A percentile compares a stretch with the other conserved stretches of the same genome.
These are phyloP conservation scores for Canavalia gladiata DNA, from an alignment of 306 rosid genomes.

Conservation along the genomic window DNA sequence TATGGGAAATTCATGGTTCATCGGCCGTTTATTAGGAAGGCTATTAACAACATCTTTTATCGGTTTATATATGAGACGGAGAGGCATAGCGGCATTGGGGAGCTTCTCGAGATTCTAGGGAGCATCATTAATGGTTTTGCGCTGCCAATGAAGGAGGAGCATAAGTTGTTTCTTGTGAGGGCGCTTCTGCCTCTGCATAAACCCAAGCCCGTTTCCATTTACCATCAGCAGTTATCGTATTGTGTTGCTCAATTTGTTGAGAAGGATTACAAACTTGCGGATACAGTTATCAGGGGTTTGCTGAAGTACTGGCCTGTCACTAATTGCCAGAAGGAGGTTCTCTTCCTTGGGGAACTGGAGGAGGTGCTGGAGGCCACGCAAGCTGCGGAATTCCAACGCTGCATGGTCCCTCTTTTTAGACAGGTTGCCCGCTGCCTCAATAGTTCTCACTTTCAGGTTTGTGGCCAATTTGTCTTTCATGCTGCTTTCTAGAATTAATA, in stretches of 20 bases:
- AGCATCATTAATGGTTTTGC: conserved; percentile 98
- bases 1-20: conserved; percentile 99
- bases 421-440: conserved; percentile 96
- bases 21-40: conserved; percentile 95
- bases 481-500: too few relatives aligned
- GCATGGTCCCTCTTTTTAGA: conserved; percentile 95
- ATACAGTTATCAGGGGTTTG: conserved; percentile 88
- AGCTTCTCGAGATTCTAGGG: conserved; percentile 97
- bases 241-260: conserved; percentile 97
- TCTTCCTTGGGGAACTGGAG: conserved; percentile 96
- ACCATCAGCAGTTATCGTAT: conserved; percentile 94
- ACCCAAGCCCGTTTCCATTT: conserved; percentile 70
- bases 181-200: conserved; percentile 95
- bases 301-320: conserved; percentile 96
- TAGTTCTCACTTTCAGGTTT: conserved; percentile 93
- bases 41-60: conserved; percentile 89
- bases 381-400: conserved; percentile 85
- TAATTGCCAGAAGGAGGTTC: conserved; percentile 95
- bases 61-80: conserved; percentile 93
- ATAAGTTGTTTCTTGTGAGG: conserved; percentile 90
- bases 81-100: conserved; percentile 86
- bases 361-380: conserved; percentile 98
- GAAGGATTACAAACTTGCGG: conserved; percentile 96
- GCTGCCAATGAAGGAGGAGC: conserved; percentile 99
- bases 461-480: conserved; percentile 29